A percentile compares a stretch with the other conserved stretches of the same genome.
Evolutionary conservation across 495 filamentous ascomycete species (phyloP).

Genomic region (Daldinia childiae): DNA sequence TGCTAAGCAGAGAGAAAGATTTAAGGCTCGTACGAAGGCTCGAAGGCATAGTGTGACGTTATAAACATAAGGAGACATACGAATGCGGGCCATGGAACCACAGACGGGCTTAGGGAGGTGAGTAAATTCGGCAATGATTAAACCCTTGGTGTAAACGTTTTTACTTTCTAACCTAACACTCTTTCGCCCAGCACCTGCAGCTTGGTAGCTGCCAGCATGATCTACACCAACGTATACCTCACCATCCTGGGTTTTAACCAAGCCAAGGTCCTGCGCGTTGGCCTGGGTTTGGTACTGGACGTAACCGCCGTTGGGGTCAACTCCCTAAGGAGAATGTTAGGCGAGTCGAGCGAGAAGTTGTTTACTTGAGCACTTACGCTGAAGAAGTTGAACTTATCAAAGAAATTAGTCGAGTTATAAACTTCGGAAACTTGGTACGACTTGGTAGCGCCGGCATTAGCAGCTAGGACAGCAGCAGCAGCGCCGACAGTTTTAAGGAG

Average conservation of each 20-base stretch:
- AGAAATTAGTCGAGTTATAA: conserved; percentile 62
- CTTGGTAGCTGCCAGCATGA: conserved; percentile 36
- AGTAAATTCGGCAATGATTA: conserved; percentile 74
- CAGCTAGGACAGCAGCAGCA: conserved; percentile 50
- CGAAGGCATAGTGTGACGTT: neutral
- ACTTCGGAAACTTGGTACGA: conserved; percentile 55
- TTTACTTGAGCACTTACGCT: conserved; percentile 41
- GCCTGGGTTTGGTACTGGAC: conserved; percentile 68
- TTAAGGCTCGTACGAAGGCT: neutral
- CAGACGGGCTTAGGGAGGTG: conserved; percentile 75
- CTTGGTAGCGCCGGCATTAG: conserved; percentile 43
- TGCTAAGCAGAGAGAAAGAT: neutral
- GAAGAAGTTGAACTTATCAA: conserved; percentile 61
- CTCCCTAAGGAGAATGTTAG: conserved; percentile 35
- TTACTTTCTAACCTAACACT: conserved; percentile 75
- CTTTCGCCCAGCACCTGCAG: conserved; percentile 60
- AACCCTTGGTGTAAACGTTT: conserved; percentile 69
- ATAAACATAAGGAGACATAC: conserved; percentile 32
- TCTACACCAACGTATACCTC: conserved; percentile 63
- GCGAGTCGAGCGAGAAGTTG: neutral
- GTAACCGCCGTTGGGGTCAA: conserved; percentile 72
- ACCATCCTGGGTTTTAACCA: conserved; percentile 61
- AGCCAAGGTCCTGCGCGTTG: conserved; percentile 60
- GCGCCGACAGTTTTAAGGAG: conserved; percentile 51
- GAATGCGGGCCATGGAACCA: conserved; percentile 66